Base-by-base conservation (phyloP, 164 flowering plant genomes). In the Stephania japonica region DNA sequence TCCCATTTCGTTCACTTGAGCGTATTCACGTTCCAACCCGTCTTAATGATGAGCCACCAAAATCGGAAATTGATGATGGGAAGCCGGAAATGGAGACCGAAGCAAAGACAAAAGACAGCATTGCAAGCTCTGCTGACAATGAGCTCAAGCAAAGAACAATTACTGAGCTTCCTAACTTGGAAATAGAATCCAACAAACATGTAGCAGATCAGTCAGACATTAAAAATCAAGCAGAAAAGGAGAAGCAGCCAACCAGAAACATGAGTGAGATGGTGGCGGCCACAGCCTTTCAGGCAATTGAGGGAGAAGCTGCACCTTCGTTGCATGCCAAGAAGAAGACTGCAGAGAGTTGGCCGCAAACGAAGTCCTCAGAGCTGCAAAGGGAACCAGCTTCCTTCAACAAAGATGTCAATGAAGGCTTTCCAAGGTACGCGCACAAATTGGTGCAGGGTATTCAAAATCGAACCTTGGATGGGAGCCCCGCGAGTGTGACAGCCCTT, bases 21-120 rank as follows among this genome's bases (percentile, higher is more conserved):
- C 21, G 1, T 21, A 4, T 24, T 21, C 9, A 21, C 19, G 24
- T 21, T 59, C 21, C 23, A 19, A 21, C 23, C 21, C 6, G n/a
- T 73, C 47, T 50, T 63, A 32, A 32, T 32, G 59, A 59, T 42
- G 61, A 59, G 7, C 26, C 77, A 11, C 64, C 71, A 67, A 68
- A 71, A 66, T 73, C 74, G 27, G 66, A 73, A 71, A 42, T 42
- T 32, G 62, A 72, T 62, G 72, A 83, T 26, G 81, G 44, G 67
- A 78, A 69, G 50, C 59, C 11, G 24, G 73, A 78, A 73, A 42
- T 27, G 13, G 67, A 63, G 19, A 21, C 65, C 25, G 19, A 64
- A 72, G n/a, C 69, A 8, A 59, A 19, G 24, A 72, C 63, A 74
- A 74, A 75, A 72, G 82, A 68, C 43, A 72, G 69, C 42, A 63